These are phyloP conservation scores for Coffea humblotiana DNA, from an alignment of 305 asterid species.

Conservation along the genomic window DNA sequence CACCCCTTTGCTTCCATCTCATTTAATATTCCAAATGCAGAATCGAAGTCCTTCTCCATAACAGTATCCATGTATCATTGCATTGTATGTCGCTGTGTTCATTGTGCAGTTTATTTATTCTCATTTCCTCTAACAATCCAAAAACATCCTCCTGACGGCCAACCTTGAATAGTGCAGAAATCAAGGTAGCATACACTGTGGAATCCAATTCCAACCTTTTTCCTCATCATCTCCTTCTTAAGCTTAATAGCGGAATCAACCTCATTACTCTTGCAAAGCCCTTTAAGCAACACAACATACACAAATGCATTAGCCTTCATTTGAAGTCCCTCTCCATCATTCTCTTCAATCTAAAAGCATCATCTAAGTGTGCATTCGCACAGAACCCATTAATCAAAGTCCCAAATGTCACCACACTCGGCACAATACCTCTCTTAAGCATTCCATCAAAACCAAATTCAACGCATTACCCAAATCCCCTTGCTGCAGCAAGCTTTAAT, in stretches of 20 bases:
- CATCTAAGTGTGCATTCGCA: conserved; percentile 30
- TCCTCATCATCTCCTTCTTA: conserved; percentile 66
- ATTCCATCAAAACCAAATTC: conserved; percentile 63
- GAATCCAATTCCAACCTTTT: conserved; percentile 53
- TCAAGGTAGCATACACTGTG: conserved; percentile 64
- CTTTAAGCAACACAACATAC: conserved; percentile 60
- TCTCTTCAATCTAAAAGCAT: conserved; percentile 54
- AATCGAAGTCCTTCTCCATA: conserved; percentile 54
- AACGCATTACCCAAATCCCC: conserved; percentile 44
- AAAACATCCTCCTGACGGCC: conserved; percentile 48
- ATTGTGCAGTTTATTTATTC: conserved; percentile 53
- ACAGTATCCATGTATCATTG: conserved; percentile 61
- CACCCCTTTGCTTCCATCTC: conserved; percentile 67
- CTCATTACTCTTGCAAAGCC: conserved; percentile 43
- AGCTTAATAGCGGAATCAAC: conserved; percentile 46
- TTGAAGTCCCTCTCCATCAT: conserved; percentile 55
- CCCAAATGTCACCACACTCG: conserved; percentile 68
- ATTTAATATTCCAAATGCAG: conserved; percentile 46
- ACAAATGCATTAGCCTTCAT: conserved; percentile 50
- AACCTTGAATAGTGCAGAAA: conserved; percentile 51
- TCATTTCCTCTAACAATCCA: conserved; percentile 60
- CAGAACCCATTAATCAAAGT: conserved; percentile 65
- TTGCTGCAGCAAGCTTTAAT: conserved; percentile 41
- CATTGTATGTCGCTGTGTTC: conserved; percentile 61
- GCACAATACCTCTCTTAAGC: conserved; percentile 51